Evolutionary conservation across 805 yeast species (phyloP), one percentile per base, ranked within the genome.

Genomic region (Scheffersomyces ergatensis): DNA sequence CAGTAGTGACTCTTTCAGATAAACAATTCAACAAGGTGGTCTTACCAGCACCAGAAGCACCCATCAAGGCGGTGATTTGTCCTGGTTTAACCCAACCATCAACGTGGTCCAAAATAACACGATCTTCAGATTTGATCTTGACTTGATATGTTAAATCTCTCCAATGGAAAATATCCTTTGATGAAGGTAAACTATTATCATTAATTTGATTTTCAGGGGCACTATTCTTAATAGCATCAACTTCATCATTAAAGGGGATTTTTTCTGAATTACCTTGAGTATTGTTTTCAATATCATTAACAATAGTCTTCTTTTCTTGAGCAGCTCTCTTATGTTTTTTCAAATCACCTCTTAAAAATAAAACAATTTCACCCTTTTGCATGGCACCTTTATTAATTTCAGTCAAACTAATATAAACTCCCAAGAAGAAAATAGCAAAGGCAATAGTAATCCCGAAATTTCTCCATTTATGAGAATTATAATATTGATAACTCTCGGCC

Each of bases 21-120:
- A 85, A 72, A 49, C 83, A 82, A 60, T 85, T 84, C 51, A 85
- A 70, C 43, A 85, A 67, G 2, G 92, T 85, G 19, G 93, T 85
- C 55, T 85, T 85, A 67, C 93, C 93, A 34, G 93, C 93, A 67
- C 93, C 93, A 25, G 92, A 85, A 39, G 83, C 85, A 54, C 93
- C 93, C 90, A 85, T 84, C 43, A 85, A 69, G 4, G 92, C 92
- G 32, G 90, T 84, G 61, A 85, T 70, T 42, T 85, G 83, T 52
- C 92, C 92, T 15, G 92, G 92, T 54, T 80, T 81, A 40, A 83
- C 88, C 72, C 81, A 85, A 37, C 92, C 92, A 52, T 62, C 69
- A 29, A 66, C 62, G 33, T 56, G 58, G 46, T 66, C 53, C 54
- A 80, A 61, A 44, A 77, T 58, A 15, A 54, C 53, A 45, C 70